Base-by-base conservation (phyloP, 768 basidiomycete genomes). In the Cystofilobasidium capitatum region DNA sequence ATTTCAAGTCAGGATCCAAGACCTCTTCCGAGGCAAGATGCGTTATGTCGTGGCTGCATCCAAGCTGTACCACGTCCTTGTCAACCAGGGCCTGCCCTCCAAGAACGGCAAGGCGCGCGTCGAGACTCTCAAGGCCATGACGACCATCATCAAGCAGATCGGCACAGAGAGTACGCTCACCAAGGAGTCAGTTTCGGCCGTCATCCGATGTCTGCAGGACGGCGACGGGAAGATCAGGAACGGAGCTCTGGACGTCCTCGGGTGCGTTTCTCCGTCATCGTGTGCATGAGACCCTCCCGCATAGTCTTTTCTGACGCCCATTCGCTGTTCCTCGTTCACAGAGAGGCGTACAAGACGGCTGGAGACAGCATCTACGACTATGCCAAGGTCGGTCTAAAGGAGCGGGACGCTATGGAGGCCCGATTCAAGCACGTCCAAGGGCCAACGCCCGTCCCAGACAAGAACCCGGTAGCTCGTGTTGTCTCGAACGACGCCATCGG, bases 31-130 rank as follows among this genome's bases (percentile, higher is more conserved):
- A 72, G 66, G 66, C 54, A 82, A 82, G 6, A 80, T 97, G 61
- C 87, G 92, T 9, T 90, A 87, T 74, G 86, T 97, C 62, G 96
- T 93, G 73, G 88, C 96, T 1, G 93, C 88, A 73, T 96, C 92
- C 72, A 86, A 92, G 45, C 81, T 98, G 37, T 93, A 96, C 76
- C 87, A 89, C 73, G 77, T 91, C 17, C 79, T 98, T 9, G 81
- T 96, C 14, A 90, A 96, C 44, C 83, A 93, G 74, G 94, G 96
- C 20, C 78, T 93, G 49, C 88, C 86, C 75, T 87, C 88, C 22
- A 93, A 93, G 77, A 88, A 91, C 22, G 87, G 91, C 3, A 92
- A 93, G 77, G 89, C 91, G 14, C 85, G 93, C 16, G 88, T 91
- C 77, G 89, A 90, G 16, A 81, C 87, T 24, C 78, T 93, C 55